Evolutionary conservation across 2,329 filamentous ascomycete genomes (phyloP), one percentile per base, ranked within the genome.

Genomic region (Lasiodiplodia citricola): DNA sequence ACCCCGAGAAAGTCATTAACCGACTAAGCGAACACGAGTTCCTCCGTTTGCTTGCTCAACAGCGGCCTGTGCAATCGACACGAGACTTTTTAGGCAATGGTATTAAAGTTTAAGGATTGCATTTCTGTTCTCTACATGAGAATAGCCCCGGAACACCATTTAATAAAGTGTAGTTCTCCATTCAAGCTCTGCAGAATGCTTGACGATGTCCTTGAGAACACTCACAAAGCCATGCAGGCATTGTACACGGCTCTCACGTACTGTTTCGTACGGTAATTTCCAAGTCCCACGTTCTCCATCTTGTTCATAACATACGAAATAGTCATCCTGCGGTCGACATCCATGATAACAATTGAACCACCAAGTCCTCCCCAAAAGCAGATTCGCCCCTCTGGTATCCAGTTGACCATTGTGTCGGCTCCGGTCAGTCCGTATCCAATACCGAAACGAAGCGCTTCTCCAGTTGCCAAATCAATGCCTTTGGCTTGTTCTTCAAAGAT

Each of bases 341-440:
- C 73, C 67, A 72, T 70, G 35, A 73, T 70, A 0, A 25, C 67
- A 18, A 73, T 51, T 1, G 68, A 71, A 25, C 72, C 73, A n/a
- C 73, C 73, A 56, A 68, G 74, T 6, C 73, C 71, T 2, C 71
- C 70, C 73, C 72, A 73, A 28, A 68, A 72, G 52, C 66, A 71
- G 2, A 67, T 14, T 14, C 16, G 2, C 10, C 44, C 58, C 4
- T 50, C 58, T 25, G 58, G 58, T n/a, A 63, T 23, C 58, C 58
- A 63, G 14, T 13, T 18, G 0, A 10, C 23, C 2, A 31, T 18
- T 0, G 58, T 31, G 23, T 37, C 25, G 11, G n/a, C 8, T 10
- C 41, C 38, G 1, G 25, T 23, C 41, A 63, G 21, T 3, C 44
- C 58, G 7, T 11, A 50, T 2, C 58, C 44, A 14, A 63, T 35